Percentiles rank a stretch among this genome's conserved stretches.
phyloP scores from a whole-genome alignment of 2,329 filamentous ascomycete species.

The Ceratocystis papillata region DNA sequence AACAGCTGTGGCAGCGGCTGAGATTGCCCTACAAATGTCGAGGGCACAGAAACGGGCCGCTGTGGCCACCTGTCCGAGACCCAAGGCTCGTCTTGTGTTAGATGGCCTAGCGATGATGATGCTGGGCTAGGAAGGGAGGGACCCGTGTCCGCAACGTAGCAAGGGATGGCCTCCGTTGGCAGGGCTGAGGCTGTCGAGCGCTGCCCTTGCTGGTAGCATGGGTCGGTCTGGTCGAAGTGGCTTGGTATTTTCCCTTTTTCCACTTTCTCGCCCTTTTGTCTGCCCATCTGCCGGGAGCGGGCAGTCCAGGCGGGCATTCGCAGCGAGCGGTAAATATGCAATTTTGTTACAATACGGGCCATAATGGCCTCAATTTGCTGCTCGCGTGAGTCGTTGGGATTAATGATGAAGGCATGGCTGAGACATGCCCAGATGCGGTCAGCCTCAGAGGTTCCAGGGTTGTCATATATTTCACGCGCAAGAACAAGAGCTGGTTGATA shows the following conservation, averaged over 20 bases:
- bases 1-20: too few species aligned
- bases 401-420: conserved; percentile 59
- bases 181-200: background rate
- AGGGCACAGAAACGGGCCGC: background rate
- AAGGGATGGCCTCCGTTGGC: background rate
- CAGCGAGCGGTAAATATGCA: conserved; percentile 22
- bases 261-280: background rate
- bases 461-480: conserved; percentile 54
- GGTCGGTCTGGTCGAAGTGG: background rate
- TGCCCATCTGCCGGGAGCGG: background rate
- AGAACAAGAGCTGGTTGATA: conserved; percentile 61
- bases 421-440: conserved; percentile 59
- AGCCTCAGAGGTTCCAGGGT: conserved; percentile 46
- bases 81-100: background rate
- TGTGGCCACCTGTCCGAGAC: background rate
- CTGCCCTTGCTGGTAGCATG: background rate
- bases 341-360: conserved; percentile 29
- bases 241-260: background rate
- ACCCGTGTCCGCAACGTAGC: background rate
- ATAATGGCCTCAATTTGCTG: conserved; percentile 38
- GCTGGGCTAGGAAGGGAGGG: background rate
- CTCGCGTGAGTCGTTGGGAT: conserved; percentile 37
- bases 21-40: background rate
- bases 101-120: background rate
- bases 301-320: conserved; percentile 19